Evolutionary conservation across 2,329 filamentous ascomycete genomes (phyloP), one percentile per base, ranked within the genome.

Genomic region (Alternaria sp.): DNA sequence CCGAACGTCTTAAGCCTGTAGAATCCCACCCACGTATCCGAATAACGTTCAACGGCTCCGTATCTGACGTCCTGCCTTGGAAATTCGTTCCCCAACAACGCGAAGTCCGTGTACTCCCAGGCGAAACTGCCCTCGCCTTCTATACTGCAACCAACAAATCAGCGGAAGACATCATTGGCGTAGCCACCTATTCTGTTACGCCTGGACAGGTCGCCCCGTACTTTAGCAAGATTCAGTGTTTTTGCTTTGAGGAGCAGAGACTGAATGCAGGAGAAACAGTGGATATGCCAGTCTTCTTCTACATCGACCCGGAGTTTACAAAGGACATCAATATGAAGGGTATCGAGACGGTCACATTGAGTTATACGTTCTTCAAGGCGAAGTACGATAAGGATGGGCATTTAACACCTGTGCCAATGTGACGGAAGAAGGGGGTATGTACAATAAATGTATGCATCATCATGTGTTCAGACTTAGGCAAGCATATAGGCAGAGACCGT

Each of bases 251-350:
- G 82, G 94, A 86, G 78, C 95, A 99, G 85, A 86, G 96, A 63
- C 81, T 99, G 67, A 94, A 95, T 76, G 94, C 94, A 6, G 94
- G 94, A 45, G 96, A 99, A 85, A 95, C 93, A 45, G 95, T 99
- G 55, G 95, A 99, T 79, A 99, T 99, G 96, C 96, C 95, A 0
- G 96, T 99, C 0, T 99, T 99, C 81, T 99, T 99, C 82, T 99
- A 98, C 80, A 91, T 99, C 67, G 95, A 99, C 75, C 95, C 95
- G 0, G 95, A 98, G 76, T 90, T 99, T 82, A 85, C 94, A 60
- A 94, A 91, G 70, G 95, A 99, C 79, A 83, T 94, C 53, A 94
- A 91, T 66, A 98, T 97, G 94, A 92, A 87, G 80, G 92, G 91
- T 0, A 92, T 99, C 64, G 93, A 97, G 82, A 97, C 94, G 2